Evolutionary conservation across 805 yeast species (phyloP).

Genomic region (Pichia membranifaciens): DNA sequence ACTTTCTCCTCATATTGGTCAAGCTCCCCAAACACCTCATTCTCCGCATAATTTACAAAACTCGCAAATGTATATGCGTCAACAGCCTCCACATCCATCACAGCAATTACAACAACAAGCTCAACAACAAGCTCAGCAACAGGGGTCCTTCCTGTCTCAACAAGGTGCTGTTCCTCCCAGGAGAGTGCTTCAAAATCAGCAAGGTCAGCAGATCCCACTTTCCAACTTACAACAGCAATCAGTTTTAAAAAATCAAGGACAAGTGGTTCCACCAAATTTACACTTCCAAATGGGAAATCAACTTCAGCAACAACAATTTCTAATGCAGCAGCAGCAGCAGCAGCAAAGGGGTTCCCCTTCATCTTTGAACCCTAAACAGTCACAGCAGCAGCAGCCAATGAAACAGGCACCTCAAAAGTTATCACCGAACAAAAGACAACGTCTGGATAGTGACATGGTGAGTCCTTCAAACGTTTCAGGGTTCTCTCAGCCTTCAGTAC

Average conservation of each 20-base stretch:
- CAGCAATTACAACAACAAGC: constrained; percentile 14
- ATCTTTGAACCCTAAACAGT: constrained; percentile 3
- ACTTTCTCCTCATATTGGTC: constrained; percentile 9
- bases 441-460: constrained; percentile 1
- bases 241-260: neutral
- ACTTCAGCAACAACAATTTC: constrained; percentile 7
- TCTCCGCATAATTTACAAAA: neutral
- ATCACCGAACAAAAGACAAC: constrained; percentile 8
- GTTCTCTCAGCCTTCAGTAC: neutral
- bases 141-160: constrained; percentile 12
- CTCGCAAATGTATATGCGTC: neutral
- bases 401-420: constrained; percentile 9
- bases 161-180: constrained; percentile 1
- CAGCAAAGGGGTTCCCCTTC: constrained; percentile 6
- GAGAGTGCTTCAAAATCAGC: constrained; percentile 15
- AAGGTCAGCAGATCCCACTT: neutral
- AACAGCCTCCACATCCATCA: constrained; percentile 23
- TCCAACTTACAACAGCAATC: neutral
- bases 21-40: constrained; percentile 11
- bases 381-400: constrained; percentile 12
- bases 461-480: constrained; percentile 3
- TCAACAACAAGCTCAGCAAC: constrained; percentile 15
- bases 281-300: neutral
- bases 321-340: constrained; percentile 1
- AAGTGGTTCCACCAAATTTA: neutral